Percentiles rank a stretch among this genome's conserved stretches.
These are phyloP conservation scores for Eimeria praecox DNA, from an alignment of 169 alveolate genomes.

Conservation along the genomic window DNA sequence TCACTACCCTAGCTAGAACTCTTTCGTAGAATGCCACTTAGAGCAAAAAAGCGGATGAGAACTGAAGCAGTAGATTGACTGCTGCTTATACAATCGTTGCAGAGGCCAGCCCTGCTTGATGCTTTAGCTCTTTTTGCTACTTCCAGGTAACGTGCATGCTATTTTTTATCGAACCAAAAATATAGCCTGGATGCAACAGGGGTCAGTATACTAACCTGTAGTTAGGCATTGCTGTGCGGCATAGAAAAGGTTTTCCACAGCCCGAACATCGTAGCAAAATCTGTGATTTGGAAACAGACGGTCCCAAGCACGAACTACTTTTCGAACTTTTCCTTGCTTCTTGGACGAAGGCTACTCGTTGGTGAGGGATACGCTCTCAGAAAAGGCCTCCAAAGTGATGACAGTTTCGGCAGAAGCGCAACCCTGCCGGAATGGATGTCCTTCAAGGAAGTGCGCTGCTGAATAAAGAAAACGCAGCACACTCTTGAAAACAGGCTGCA, in stretches of 20 bases:
- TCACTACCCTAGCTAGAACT: not conserved
- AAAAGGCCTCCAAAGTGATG: not conserved
- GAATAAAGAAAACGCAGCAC: not conserved
- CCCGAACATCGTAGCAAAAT: not conserved
- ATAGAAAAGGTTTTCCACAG: not conserved
- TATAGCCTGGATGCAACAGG: too few relatives aligned
- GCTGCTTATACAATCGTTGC: not conserved
- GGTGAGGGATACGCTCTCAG: not conserved
- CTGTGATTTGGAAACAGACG: not conserved
- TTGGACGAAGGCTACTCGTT: not conserved
- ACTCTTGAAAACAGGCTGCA: not conserved
- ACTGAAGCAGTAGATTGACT: too few relatives aligned
- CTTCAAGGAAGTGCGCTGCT: not conserved
- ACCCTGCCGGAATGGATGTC: not conserved
- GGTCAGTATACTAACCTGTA: not conserved
- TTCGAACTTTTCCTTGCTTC: not conserved
- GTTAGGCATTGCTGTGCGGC: not conserved
- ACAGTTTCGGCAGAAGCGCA: not conserved
- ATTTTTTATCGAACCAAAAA: too few relatives aligned
- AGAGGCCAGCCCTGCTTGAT: not conserved
- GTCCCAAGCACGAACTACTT: not conserved
- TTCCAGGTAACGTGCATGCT: too few relatives aligned
- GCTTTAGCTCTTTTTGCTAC: not conserved
- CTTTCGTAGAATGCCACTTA: not conserved
- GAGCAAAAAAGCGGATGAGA: too few relatives aligned